phyloP scores from a whole-genome alignment of 768 basidiomycete species.

The Tremella yokohamensis region DNA sequence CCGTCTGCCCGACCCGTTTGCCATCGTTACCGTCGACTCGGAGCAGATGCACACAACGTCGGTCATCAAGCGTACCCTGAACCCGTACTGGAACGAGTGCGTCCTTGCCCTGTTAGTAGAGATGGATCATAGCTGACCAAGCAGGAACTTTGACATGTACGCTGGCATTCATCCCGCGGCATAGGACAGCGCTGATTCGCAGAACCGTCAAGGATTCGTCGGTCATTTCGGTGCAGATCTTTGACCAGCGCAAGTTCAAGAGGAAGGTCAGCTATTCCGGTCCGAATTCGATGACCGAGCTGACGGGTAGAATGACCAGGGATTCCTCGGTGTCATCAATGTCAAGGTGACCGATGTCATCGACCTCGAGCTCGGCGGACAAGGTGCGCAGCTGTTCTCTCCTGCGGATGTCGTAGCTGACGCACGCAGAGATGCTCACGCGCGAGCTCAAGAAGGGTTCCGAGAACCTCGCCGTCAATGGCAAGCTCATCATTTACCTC shows the following conservation, averaged over 20 bases:
- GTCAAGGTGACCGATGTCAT: constrained; percentile 83
- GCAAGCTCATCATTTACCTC: constrained; percentile 93
- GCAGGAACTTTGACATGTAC: constrained; percentile 96
- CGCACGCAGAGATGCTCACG: constrained; percentile 79
- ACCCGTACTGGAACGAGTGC: constrained; percentile 52
- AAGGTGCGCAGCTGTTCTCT: constrained; percentile 62
- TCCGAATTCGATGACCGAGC: neutral
- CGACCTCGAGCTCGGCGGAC: constrained; percentile 86
- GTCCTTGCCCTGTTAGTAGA: constrained; percentile 5
- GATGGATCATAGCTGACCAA: constrained; percentile 11
- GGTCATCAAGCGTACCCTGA: constrained; percentile 76
- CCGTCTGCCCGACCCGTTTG: constrained; percentile 94
- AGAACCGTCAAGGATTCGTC: constrained; percentile 98
- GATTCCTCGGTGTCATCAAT: constrained; percentile 96
- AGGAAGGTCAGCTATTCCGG: constrained; percentile 55
- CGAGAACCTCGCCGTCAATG: constrained; percentile 95
- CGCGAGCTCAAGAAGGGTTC: constrained; percentile 98
- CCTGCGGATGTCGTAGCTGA: constrained; percentile 11
- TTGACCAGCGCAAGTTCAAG: constrained; percentile 99
- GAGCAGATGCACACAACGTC: constrained; percentile 96
- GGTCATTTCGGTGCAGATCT: constrained; percentile 95
- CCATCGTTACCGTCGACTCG: constrained; percentile 95
- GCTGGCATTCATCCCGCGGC: constrained; percentile 36
- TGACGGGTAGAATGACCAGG: constrained; percentile 64
- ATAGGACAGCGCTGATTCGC: constrained; percentile 1